Percentiles rank a stretch among this genome's conserved stretches.
Evolutionary conservation across 768 basidiomycete genomes (phyloP).

Genomic region (Phanerodontia chrysosporium): DNA sequence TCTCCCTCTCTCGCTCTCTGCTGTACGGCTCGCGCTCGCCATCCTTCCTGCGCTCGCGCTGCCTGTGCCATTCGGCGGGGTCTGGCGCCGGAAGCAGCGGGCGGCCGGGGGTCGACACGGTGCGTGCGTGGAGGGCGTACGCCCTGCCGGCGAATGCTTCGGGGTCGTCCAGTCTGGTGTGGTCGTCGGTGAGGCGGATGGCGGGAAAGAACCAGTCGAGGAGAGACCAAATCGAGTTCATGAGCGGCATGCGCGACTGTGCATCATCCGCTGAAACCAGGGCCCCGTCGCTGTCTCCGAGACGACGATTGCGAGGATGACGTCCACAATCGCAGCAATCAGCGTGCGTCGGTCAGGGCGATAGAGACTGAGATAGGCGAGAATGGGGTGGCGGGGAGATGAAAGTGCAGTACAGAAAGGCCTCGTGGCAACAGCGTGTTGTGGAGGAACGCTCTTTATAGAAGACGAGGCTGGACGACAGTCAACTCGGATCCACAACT

Average conservation of each 20-base stretch:
- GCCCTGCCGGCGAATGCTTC: conserved; percentile 15
- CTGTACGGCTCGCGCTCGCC: conserved; percentile 1
- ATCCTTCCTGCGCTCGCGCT: conserved; percentile 14
- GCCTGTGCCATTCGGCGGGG: conserved; percentile 13
- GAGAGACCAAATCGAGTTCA: conserved; percentile 27
- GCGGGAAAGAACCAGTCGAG: conserved; percentile 28
- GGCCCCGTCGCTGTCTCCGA: not conserved
- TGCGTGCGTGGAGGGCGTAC: conserved; percentile 11
- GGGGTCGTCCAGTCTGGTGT: conserved; percentile 17
- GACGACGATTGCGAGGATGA: not conserved
- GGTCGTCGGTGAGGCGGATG: conserved; percentile 27
- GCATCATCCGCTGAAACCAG: conserved; percentile 6
- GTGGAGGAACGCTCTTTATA: not conserved
- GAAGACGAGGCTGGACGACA: not conserved
- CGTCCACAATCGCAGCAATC: conserved; percentile 6
- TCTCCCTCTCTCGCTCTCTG: not conserved
- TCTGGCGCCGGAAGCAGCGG: not conserved
- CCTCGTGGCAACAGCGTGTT: conserved; percentile 6
- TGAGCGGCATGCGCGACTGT: conserved; percentile 13
- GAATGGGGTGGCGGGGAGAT: not conserved
- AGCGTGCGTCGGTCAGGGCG: not conserved
- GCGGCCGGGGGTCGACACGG: conserved; percentile 7
- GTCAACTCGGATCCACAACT: not conserved
- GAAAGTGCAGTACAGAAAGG: not conserved
- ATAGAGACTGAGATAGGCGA: conserved; percentile 7